phyloP scores from a whole-genome alignment of 2,329 filamentous ascomycete species.

The Talaromyces sp. region DNA sequence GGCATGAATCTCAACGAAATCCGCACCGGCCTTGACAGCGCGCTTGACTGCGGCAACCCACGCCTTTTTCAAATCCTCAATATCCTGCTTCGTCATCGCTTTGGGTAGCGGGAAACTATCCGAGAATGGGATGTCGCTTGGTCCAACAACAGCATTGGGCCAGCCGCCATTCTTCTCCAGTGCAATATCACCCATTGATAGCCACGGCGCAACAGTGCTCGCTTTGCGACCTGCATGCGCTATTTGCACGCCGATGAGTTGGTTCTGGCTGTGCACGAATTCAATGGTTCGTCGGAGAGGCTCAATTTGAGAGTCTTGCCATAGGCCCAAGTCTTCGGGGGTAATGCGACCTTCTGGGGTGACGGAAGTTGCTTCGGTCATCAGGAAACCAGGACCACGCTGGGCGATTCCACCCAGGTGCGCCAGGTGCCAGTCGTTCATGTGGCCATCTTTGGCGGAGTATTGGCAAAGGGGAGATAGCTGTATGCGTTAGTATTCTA shows the following conservation, averaged over 20 bases:
- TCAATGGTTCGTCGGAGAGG: constrained; percentile 66
- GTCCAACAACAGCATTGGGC: constrained; percentile 54
- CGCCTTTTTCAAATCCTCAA: constrained; percentile 60
- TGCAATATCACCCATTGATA: constrained; percentile 36
- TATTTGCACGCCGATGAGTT: constrained; percentile 75
- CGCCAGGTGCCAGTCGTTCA: constrained; percentile 76
- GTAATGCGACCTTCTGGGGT: constrained; percentile 76
- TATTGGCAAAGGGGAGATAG: constrained; percentile 66
- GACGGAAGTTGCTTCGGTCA: constrained; percentile 77
- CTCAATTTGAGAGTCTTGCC: constrained; percentile 78
- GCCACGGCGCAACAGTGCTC: constrained; percentile 54
- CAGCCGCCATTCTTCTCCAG: constrained; percentile 53
- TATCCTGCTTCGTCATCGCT: constrained; percentile 66
- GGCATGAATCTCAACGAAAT: constrained; percentile 75
- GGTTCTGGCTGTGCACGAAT: constrained; percentile 74
- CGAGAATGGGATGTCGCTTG: constrained; percentile 61
- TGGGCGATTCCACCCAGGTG: constrained; percentile 76
- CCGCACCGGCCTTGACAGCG: constrained; percentile 67
- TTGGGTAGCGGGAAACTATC: constrained; percentile 60
- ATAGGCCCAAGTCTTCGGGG: constrained; percentile 60
- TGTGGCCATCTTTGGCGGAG: constrained; percentile 65
- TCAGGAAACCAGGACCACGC: constrained; percentile 68
- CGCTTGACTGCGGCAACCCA: constrained; percentile 60
- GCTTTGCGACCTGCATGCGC: constrained; percentile 72
- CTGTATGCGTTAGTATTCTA: constrained; percentile 23